Evolutionary conservation across 2,329 filamentous ascomycete species (phyloP), one percentile per base, ranked within the genome.

Genomic region (Alternaria atra): DNA sequence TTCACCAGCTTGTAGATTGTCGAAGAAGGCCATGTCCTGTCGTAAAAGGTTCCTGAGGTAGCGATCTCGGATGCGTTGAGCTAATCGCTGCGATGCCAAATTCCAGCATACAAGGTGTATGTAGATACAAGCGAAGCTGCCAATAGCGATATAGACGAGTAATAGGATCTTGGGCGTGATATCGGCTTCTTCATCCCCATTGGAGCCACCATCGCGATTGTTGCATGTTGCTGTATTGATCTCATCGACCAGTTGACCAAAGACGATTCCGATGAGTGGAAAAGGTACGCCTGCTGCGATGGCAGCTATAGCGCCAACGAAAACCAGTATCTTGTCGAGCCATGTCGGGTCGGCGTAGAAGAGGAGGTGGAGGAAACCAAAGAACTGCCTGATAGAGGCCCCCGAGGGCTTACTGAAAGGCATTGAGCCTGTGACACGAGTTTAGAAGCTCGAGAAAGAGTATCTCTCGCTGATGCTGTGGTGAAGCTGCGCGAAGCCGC

Each of bases 1-100:
- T 73, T 90, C 87, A 15, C 88, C 89, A 0, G 87, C 83, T 47
- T 86, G 84, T 9, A 89, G 81, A 13, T 83, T 83, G 68, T 91
- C 89, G 71, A 90, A 90, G 72, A 86, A 90, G 13, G 86, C 80
- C 0, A 87, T 84, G 57, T 90, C 87, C 70, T 90, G 88, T 48
- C 83, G 80, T 13, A 91, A 79, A 17, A 91, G 75, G 17, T 82
- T 84, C 27, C 82, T 79, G 37, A 91, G 81, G 67, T 90, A 91
- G 37, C 79, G 81, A 65, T 88, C 85, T 46, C 89, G 84, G 43
- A 91, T 79, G 32, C 89, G 83, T 64, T 87, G 86, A 47, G 87
- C 86, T 8, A 91, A 80, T 4, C 89, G 85, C 63, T 88, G 87
- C 56, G 88, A 88, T 61, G 85, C 83, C 66, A 91, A 80, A 64